Evolutionary conservation across 306 rosid species (phyloP).

Genomic region (Luffa aegyptiaca): DNA sequence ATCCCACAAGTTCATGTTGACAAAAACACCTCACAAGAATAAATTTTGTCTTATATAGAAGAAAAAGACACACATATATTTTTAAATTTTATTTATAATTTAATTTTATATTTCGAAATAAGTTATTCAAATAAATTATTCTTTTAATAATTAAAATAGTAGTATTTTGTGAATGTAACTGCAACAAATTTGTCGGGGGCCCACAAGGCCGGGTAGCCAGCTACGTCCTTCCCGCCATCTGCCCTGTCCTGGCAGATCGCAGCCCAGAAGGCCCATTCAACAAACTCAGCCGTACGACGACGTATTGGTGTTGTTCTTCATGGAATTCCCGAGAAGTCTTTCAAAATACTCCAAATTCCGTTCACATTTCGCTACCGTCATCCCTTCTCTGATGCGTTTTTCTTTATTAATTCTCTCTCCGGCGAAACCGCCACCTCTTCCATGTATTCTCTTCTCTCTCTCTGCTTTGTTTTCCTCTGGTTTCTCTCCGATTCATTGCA

Average conservation of each 20-base stretch:
- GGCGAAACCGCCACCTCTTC: neutral
- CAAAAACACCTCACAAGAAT: no score
- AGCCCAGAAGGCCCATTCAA: slow-evolving; percentile 10
- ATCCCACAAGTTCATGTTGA: no score
- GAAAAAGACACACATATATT: no score
- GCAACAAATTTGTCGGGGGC: neutral
- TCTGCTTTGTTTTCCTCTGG: neutral
- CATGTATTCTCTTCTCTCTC: neutral
- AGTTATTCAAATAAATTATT: no score
- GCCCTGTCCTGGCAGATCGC: neutral
- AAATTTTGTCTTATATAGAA: no score
- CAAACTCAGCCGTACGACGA: slow-evolving; percentile 3
- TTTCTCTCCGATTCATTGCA: neutral
- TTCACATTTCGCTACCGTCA: neutral
- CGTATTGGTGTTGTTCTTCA: neutral
- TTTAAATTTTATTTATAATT: no score
- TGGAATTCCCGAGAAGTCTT: neutral
- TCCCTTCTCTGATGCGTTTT: slow-evolving; percentile 3
- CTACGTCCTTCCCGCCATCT: neutral
- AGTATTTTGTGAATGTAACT: neutral
- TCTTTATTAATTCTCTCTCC: neutral
- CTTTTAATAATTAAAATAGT: no score
- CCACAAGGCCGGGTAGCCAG: neutral
- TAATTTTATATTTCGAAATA: no score
- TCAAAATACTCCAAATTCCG: neutral